Conservation (phyloP, 2,329 filamentous ascomycete species). For the Cladosporium austrohemisphaericum region DNA sequence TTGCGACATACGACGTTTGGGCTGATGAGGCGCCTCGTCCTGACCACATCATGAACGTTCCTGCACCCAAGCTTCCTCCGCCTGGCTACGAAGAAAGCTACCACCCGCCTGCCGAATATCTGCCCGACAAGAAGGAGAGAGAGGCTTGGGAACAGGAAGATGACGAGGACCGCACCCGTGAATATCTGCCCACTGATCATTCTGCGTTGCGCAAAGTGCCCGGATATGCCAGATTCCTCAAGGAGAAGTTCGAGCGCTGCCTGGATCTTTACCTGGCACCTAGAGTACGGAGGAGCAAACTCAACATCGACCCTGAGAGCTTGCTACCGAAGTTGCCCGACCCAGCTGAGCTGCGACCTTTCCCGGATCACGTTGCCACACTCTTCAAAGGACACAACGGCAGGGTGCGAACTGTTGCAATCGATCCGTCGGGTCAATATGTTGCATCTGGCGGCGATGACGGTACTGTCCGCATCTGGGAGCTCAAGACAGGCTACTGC, state of each 20-base stretch:
- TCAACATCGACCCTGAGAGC: conserved; percentile 94
- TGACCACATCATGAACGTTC: conserved; percentile 89
- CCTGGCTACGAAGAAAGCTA: conserved; percentile 95
- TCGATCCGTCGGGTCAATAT: conserved; percentile 82
- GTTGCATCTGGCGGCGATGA: conserved; percentile 92
- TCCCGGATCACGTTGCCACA: conserved; percentile 84
- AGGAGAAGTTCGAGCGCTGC: conserved; percentile 93
- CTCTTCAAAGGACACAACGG: conserved; percentile 86
- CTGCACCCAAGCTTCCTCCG: conserved; percentile 87
- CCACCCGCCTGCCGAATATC: conserved; percentile 90
- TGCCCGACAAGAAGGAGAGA: conserved; percentile 80
- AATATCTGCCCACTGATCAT: conserved; percentile 80
- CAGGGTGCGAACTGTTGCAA: conserved; percentile 75
- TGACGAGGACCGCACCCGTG: conserved; percentile 84
- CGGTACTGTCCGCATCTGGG: conserved; percentile 87
- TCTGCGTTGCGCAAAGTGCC: conserved; percentile 86
- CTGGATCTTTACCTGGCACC: conserved; percentile 94
- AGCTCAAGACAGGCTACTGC: conserved; percentile 78
- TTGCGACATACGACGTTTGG: conserved; percentile 85
- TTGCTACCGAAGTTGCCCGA: conserved; percentile 88
- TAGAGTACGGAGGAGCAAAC: conserved; percentile 82
- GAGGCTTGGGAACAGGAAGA: conserved; percentile 81
- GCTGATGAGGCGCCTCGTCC: conserved; percentile 80
- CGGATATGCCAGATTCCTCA: conserved; percentile 83
- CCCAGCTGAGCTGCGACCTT: conserved; percentile 89